These are phyloP conservation scores for Moniliophthora roreri DNA, from an alignment of 1,284 basidiomycete genomes.

Conservation along the genomic window DNA sequence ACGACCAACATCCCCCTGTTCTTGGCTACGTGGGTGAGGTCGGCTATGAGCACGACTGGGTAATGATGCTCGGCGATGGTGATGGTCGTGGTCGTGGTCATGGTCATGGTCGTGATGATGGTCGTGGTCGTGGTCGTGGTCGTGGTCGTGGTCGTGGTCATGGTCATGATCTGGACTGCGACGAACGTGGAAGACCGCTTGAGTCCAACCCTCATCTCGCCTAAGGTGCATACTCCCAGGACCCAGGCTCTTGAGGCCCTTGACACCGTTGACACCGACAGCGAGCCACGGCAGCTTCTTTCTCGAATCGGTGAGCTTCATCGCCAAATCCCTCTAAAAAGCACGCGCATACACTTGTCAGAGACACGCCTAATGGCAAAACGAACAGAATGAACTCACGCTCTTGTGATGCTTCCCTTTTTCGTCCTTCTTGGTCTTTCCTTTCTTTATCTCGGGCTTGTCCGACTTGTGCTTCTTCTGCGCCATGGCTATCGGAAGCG, in stretches of 20 bases:
- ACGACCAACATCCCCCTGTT: too few species aligned
- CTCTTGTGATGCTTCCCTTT: background rate
- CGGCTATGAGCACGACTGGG: background rate
- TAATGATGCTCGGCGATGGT: conserved; percentile 8
- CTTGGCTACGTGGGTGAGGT: too few species aligned
- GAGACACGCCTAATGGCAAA: background rate
- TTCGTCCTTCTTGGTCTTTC: background rate
- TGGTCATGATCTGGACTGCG: conserved; percentile 2
- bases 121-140: conserved; percentile 19
- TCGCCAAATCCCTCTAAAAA: background rate
- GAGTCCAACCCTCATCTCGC: background rate
- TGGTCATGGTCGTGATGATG: conserved; percentile 21
- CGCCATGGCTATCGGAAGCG: conserved; percentile 9
- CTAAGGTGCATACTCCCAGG: background rate
- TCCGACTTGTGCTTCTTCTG: background rate
- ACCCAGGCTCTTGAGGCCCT: background rate
- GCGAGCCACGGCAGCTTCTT: background rate
- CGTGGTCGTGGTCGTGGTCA: conserved; percentile 16
- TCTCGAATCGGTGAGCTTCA: background rate
- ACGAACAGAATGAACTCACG: background rate
- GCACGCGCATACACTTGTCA: conserved; percentile 11
- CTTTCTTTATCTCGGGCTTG: background rate
- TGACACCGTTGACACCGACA: too few species aligned
- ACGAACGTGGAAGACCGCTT: conserved; percentile 2
- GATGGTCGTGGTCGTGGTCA: conserved; percentile 14